A percentile compares a stretch with the other conserved stretches of the same genome.
Conservation (phyloP, 2,329 filamentous ascomycete genomes). For the Ophiostoma sp. region DNA sequence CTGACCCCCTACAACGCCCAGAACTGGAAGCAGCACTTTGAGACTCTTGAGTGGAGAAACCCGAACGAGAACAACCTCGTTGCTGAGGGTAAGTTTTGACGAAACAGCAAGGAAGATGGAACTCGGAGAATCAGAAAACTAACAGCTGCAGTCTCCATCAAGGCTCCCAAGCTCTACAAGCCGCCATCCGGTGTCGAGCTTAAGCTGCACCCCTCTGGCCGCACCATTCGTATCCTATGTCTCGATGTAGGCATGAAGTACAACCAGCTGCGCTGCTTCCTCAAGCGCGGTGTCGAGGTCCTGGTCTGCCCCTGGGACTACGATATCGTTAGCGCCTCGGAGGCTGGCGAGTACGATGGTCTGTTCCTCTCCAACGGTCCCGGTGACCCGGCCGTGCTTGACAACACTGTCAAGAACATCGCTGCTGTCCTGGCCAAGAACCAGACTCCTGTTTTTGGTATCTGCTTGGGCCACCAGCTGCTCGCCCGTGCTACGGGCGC, state of each 20-base stretch:
- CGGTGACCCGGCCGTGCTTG: slow-evolving; percentile 84
- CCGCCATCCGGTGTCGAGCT: slow-evolving; percentile 66
- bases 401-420: slow-evolving; percentile 74
- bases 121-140: neutral
- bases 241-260: slow-evolving; percentile 98
- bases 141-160: slow-evolving; percentile 73
- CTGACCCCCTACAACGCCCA: slow-evolving; percentile 30
- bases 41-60: slow-evolving; percentile 80
- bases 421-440: slow-evolving; percentile 68
- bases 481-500: slow-evolving; percentile 84
- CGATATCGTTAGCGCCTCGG: slow-evolving; percentile 71
- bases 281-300: slow-evolving; percentile 87
- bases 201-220: slow-evolving; percentile 82
- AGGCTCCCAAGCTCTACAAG: slow-evolving; percentile 77
- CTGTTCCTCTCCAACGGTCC: slow-evolving; percentile 98
- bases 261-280: slow-evolving; percentile 91
- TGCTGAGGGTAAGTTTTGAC: slow-evolving; percentile 69
- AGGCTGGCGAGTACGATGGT: slow-evolving; percentile 83
- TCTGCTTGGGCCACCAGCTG: slow-evolving; percentile 91
- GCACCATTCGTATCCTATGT: slow-evolving; percentile 79
- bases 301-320: slow-evolving; percentile 95
- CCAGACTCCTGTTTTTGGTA: slow-evolving; percentile 85
- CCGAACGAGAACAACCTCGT: slow-evolving; percentile 92
- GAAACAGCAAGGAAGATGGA: slow-evolving; percentile 24
- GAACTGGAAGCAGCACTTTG: slow-evolving; percentile 15